Percentiles rank a stretch among this genome's conserved stretches.
These are phyloP conservation scores for Asterophora lycoperdoides DNA, from an alignment of 768 basidiomycete genomes.

Conservation along the genomic window DNA sequence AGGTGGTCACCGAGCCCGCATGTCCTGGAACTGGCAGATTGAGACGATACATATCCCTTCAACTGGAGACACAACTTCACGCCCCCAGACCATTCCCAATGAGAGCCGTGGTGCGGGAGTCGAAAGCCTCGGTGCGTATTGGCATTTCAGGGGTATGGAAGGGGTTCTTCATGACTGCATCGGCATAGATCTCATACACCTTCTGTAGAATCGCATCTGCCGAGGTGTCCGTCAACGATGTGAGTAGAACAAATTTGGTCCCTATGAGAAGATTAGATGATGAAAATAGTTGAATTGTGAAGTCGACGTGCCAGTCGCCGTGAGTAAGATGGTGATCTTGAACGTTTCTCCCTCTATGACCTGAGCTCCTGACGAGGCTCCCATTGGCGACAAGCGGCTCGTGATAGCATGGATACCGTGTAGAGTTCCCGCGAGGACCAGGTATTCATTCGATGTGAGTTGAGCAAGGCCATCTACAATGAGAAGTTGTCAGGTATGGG, in stretches of 20 bases:
- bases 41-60: neutral
- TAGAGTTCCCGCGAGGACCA: conserved; percentile 93
- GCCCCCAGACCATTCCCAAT: conserved; percentile 44
- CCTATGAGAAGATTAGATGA: conserved; percentile 41
- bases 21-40: too few relatives aligned
- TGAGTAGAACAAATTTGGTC: conserved; percentile 92
- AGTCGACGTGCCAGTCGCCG: conserved; percentile 68
- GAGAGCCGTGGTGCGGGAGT: conserved; percentile 59
- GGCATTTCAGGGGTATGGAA: conserved; percentile 99
- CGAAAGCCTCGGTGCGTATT: conserved; percentile 87
- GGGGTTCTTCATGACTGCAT: conserved; percentile 98
- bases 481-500: conserved; percentile 2
- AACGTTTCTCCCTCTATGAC: conserved; percentile 96
- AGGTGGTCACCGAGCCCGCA: too few relatives aligned
- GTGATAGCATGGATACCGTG: conserved; percentile 99
- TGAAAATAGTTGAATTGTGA: neutral
- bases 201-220: conserved; percentile 72
- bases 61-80: neutral
- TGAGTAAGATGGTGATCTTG: conserved; percentile 89
- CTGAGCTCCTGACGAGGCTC: conserved; percentile 80
- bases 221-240: conserved; percentile 69
- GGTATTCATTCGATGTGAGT: conserved; percentile 89
- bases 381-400: conserved; percentile 79
- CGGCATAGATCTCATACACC: conserved; percentile 91
- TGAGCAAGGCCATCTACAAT: conserved; percentile 82